Conservation (phyloP, 2,329 filamentous ascomycete species). For the Calonectria henricotiae region DNA sequence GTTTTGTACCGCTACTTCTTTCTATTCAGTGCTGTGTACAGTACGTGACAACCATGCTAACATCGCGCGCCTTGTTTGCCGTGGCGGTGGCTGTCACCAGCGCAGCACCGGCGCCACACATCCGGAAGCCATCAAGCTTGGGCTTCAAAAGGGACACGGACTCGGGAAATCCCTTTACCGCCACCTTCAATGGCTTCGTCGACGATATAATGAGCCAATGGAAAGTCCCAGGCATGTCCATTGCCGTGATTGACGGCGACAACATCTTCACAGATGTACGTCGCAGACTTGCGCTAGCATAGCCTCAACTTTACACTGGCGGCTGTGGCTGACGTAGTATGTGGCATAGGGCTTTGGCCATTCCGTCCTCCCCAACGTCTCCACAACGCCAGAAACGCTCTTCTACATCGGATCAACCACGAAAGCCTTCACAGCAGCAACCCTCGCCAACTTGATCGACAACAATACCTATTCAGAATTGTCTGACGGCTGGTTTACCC, state of each 20-base stretch:
- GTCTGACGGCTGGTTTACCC: slow-evolving; percentile 64
- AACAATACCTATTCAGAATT: slow-evolving; percentile 54
- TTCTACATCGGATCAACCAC: slow-evolving; percentile 72
- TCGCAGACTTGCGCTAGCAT: neutral
- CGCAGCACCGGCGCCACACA: neutral
- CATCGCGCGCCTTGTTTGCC: neutral
- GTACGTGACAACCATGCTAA: neutral
- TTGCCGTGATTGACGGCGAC: slow-evolving; percentile 52
- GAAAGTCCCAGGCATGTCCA: slow-evolving; percentile 51
- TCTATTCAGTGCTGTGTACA: too few species aligned
- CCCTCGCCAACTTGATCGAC: slow-evolving; percentile 67
- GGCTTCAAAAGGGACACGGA: neutral
- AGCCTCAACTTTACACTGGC: neutral
- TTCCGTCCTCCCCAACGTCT: slow-evolving; percentile 57
- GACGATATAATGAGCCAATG: slow-evolving; percentile 43
- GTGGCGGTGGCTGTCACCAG: neutral
- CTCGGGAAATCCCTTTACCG: neutral
- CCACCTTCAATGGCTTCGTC: neutral
- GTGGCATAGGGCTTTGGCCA: slow-evolving; percentile 51
- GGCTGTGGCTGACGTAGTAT: neutral
- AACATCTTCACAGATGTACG: slow-evolving; percentile 47
- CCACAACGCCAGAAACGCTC: slow-evolving; percentile 64
- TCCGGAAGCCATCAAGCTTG: neutral
- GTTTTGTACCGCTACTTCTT: neutral
- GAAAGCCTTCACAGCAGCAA: slow-evolving; percentile 70